Evolutionary conservation across 768 basidiomycete genomes (phyloP).

Genomic region (Cantharellus cinnabarinus): DNA sequence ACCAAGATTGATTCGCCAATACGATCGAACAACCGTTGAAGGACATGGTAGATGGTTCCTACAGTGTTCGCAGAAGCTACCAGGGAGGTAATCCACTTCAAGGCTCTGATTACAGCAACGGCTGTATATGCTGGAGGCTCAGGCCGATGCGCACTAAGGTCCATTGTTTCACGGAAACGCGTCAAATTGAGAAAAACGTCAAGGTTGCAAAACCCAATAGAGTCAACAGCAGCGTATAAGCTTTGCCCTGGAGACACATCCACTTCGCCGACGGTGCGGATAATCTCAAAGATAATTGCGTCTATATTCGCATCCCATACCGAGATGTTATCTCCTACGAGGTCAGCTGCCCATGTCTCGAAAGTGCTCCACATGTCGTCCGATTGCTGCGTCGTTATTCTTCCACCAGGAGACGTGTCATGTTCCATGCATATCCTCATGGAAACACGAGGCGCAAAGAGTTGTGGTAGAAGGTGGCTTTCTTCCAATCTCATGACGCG

Average conservation of each 20-base stretch:
- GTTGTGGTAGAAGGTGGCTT: conserved; percentile 35
- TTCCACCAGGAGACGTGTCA: background rate
- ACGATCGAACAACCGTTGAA: conserved; percentile 49
- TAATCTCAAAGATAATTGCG: conserved; percentile 33
- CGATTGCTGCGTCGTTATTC: background rate
- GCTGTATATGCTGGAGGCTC: conserved; percentile 42
- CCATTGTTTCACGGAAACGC: conserved; percentile 28
- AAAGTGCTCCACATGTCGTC: background rate
- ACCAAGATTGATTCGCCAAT: conserved; percentile 50
- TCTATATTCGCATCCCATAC: conserved; percentile 16
- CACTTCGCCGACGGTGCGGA: conserved; percentile 48
- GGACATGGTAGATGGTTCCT: conserved; percentile 57
- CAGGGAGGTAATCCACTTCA: conserved; percentile 37
- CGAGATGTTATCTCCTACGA: background rate
- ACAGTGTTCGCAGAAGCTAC: conserved; percentile 24
- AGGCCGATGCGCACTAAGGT: conserved; percentile 36
- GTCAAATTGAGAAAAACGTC: conserved; percentile 31
- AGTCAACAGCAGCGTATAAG: conserved; percentile 28
- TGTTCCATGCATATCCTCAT: conserved; percentile 18
- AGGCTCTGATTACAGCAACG: conserved; percentile 28
- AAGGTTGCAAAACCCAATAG: conserved; percentile 20
- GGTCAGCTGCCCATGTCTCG: background rate
- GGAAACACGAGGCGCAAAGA: conserved; percentile 52
- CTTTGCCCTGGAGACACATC: conserved; percentile 33
- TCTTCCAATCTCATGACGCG: conserved; percentile 15